phyloP scores from a whole-genome alignment of 2,329 filamentous ascomycete species.

The Phaeophleospora eucalypticola region DNA sequence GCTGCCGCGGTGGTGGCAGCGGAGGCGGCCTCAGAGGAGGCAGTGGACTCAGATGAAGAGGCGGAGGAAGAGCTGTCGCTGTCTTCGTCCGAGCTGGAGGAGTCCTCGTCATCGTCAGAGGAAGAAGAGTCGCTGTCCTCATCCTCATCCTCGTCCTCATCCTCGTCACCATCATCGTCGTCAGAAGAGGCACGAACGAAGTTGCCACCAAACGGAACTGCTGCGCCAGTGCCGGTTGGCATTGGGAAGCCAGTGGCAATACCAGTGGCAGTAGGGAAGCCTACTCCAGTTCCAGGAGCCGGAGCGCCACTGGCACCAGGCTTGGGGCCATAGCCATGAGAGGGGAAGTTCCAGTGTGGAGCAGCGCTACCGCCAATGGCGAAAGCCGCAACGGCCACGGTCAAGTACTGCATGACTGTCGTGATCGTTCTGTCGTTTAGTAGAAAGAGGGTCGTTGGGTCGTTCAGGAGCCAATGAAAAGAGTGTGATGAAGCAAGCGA shows the following conservation, averaged over 20 bases:
- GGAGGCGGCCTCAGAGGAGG: constrained; percentile 4
- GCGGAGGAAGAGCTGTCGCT: constrained; percentile 6
- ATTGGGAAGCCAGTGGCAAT: too few species aligned
- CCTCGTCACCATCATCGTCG: background rate
- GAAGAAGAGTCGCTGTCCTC: constrained; percentile 2
- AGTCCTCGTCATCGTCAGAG: background rate
- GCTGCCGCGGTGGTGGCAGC: constrained; percentile 9
- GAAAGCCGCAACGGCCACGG: constrained; percentile 14
- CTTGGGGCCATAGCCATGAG: constrained; percentile 4
- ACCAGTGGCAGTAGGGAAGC: constrained; percentile 9
- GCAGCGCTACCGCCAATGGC: constrained; percentile 14
- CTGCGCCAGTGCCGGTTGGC: constrained; percentile 3
- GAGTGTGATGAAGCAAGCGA: constrained; percentile 1
- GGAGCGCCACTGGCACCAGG: background rate
- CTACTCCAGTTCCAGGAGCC: constrained; percentile 5
- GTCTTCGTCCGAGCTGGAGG: constrained; percentile 1
- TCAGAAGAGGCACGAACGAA: background rate
- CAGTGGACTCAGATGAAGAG: background rate
- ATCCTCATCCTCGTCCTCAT: constrained; percentile 4
- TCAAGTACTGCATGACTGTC: constrained; percentile 17
- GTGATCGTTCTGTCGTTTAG: constrained; percentile 2
- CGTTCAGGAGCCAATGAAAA: constrained; percentile 1
- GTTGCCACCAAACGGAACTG: background rate
- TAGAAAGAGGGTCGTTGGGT: background rate
- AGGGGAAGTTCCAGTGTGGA: constrained; percentile 11